Base-by-base conservation (phyloP, 495 filamentous ascomycete genomes). In the Cercophora sp. region DNA sequence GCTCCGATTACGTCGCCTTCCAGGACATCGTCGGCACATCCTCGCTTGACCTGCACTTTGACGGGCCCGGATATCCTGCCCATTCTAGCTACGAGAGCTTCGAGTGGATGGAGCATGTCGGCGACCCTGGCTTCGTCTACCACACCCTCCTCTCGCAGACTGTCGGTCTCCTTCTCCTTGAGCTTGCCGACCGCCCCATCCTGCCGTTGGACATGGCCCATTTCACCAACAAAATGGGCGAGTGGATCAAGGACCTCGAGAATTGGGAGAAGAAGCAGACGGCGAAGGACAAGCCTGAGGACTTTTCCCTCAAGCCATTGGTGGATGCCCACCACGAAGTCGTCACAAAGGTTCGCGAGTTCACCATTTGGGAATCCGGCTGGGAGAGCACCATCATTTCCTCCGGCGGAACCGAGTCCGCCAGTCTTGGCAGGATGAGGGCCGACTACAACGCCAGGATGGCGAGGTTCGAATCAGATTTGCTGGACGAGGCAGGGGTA, bases 1-100 rank as follows among this genome's bases (percentile, higher is more conserved):
- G 83, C n/a, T 87, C 89, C 60, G 93, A 96, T 64, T 93, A 89
- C 60, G 86, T 92, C 24, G 82, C 91, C 27, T 98, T 96, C 68
- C 92, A 96, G 66, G 83, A 92, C 58, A 87, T 96, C 20, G 91
- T 89, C n/a, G 93, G 93, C 35, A 89, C 85, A 4, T 91, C 88
- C 5, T 91, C 87, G 15, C 75, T 97, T 46, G 93, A 97, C 65
- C 81, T 98, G 57, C 79, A 82, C 31, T 98, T 98, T 58, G 66
- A 73, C 0, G 89, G 87, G 15, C 70, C 15, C 63, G 76, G 11
- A 1, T 91, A 76, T 64, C 90, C 92, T 2, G 84, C 85, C 48
- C 84, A 90, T 67, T 90, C 86, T 54, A 93, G 87, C 68, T 90
- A 93, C 65, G 93, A 96, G 62, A 91, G 82, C 53, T 90, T 85